These are phyloP conservation scores for Croton setiger DNA, from an alignment of 441 rosid genomes.

Conservation along the genomic window DNA sequence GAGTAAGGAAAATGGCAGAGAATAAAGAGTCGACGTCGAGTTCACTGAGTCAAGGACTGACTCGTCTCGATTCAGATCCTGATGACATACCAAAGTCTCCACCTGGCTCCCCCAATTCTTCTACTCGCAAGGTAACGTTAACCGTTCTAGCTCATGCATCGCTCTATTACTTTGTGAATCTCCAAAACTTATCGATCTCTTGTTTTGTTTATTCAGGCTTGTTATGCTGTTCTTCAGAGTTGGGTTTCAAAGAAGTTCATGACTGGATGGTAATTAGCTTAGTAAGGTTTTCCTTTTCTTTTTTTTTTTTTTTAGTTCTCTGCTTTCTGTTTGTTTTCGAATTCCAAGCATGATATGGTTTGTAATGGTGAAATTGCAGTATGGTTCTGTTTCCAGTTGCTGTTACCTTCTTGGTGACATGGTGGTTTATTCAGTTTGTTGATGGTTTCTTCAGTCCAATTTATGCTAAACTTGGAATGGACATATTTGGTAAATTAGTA, in stretches of 20 bases:
- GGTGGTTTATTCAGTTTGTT: constrained; percentile 97
- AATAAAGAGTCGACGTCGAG: constrained; percentile 58
- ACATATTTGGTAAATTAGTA: constrained; percentile 60
- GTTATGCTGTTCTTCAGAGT: constrained; percentile 79
- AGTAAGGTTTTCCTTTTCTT: constrained; percentile 6
- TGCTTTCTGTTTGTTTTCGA: background rate
- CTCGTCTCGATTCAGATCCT: constrained; percentile 49
- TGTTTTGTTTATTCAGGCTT: constrained; percentile 49
- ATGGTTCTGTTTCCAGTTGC: constrained; percentile 89
- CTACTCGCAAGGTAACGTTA: constrained; percentile 62
- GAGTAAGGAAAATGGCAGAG: constrained; percentile 42
- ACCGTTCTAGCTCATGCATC: background rate
- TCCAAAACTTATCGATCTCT: background rate
- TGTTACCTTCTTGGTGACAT: constrained; percentile 78
- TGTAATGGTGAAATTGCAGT: constrained; percentile 47
- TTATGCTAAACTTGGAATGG: constrained; percentile 73
- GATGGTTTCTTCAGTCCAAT: constrained; percentile 95
- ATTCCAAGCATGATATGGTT: constrained; percentile 13
- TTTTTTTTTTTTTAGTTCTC: background rate
- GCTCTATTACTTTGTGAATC: background rate
- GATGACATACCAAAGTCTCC: constrained; percentile 56
- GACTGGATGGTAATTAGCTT: constrained; percentile 70
- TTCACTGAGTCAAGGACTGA: constrained; percentile 60
- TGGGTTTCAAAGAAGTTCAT: constrained; percentile 93
- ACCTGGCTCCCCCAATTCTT: constrained; percentile 71